A percentile compares a stretch with the other conserved stretches of the same genome.
phyloP scores from a whole-genome alignment of 345 rosid genomes.

The Gossypium arboreum region DNA sequence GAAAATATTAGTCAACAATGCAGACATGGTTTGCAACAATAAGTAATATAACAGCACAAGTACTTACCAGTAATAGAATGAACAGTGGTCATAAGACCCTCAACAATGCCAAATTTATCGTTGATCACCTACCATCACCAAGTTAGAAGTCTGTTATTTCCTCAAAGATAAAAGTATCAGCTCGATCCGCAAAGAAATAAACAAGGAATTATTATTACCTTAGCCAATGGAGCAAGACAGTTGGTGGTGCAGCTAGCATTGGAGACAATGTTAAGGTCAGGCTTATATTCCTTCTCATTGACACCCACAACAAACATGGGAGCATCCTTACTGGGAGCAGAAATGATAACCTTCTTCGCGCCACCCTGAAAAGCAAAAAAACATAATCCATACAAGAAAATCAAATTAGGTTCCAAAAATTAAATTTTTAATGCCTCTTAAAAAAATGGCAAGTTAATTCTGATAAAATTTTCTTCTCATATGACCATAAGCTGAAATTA shows the following conservation, averaged over 20 bases:
- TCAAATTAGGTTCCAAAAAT: background rate
- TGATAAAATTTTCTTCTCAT: background rate
- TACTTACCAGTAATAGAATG: constrained; percentile 58
- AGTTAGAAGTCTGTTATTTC: background rate
- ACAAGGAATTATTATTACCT: constrained; percentile 30
- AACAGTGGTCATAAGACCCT: constrained; percentile 80
- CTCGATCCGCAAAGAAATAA: background rate
- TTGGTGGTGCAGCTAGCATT: constrained; percentile 84
- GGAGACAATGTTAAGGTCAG: constrained; percentile 48
- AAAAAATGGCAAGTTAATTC: background rate
- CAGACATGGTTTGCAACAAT: background rate
- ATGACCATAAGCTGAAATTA: background rate
- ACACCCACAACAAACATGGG: constrained; percentile 79
- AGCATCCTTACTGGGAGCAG: constrained; percentile 65
- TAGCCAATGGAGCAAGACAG: constrained; percentile 73
- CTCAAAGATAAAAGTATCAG: background rate
- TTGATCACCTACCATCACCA: constrained; percentile 40
- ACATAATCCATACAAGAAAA: background rate
- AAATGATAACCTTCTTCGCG: constrained; percentile 62
- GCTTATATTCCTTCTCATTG: constrained; percentile 52
- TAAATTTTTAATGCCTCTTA: background rate
- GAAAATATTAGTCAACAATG: background rate
- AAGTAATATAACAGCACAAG: background rate
- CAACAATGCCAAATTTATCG: constrained; percentile 60
- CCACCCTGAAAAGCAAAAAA: constrained; percentile 39